Evolutionary conservation across 352 stramenopile species (phyloP), one percentile per base, ranked within the genome.

Genomic region (Phytophthora cryptogea): DNA sequence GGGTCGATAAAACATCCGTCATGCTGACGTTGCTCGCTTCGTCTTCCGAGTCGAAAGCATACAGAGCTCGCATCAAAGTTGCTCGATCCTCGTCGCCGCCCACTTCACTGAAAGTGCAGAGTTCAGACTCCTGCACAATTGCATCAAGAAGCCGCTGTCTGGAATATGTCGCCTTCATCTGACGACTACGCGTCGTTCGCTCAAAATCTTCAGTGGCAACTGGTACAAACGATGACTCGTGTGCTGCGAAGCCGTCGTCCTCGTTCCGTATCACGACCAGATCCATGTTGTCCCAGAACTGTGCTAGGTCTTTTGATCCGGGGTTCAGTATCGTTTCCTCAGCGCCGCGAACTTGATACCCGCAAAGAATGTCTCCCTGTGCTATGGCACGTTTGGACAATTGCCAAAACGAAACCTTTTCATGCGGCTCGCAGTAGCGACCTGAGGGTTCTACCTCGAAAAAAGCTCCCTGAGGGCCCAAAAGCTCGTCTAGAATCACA

Each of bases 341-440:
- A 28, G 68, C 53, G 8, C 66, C 74, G 4, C 66, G 70, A 8
- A 70, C 54, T 45, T 92, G 83, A 54, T 88, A 95, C 1, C 86
- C 86, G n/a, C 89, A 83, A n/a, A 88, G 59, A 27, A 94, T 80
- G 48, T 94, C 86, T 16, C 74, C 69, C 7, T 68, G 54, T 4
- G 70, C 59, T 31, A 72, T 67, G 1, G 81, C 79, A 7, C 70
- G 74, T 53, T 79, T 87, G 16, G 72, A 69, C 30, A 95, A 54
- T 47, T 93, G 82, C 79, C 80, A 94, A 46, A 92, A 95, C 4
- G 78, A 89, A 7, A 90, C 60, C 8, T 39, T 30, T 40, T 90
- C 82, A 6, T 31, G 36, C 11, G 70, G 36, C 5, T 60, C 42
- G 37, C 87, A 84, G 39, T 92, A 95, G 32, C 66, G 55, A 1